These are phyloP conservation scores for Kodamaea plutei DNA, from an alignment of 1,139 yeast species.

Conservation along the genomic window DNA sequence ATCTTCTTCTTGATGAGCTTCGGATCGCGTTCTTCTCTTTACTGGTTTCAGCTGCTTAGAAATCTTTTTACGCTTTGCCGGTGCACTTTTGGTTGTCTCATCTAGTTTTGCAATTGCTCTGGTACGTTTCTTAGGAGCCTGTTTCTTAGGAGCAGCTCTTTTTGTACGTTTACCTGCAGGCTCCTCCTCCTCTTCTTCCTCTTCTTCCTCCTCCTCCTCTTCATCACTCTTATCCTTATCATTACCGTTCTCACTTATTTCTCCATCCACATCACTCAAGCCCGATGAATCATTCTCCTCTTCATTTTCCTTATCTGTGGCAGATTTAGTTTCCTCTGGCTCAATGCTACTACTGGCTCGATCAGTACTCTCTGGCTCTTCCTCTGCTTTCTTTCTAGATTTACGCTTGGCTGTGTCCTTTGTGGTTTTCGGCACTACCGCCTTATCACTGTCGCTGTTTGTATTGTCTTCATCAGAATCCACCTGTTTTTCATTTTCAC, in stretches of 20 bases:
- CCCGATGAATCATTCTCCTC: constrained; percentile 7
- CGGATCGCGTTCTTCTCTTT: constrained; percentile 9
- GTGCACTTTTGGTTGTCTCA: constrained; percentile 6
- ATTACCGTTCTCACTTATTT: constrained; percentile 10
- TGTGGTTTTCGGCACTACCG: not conserved
- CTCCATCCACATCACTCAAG: constrained; percentile 10
- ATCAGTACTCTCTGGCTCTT: not conserved
- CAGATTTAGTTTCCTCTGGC: not conserved
- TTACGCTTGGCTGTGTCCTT: too few species aligned
- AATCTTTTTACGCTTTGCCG: constrained; percentile 6
- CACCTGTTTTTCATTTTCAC: too few species aligned
- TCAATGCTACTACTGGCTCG: not conserved
- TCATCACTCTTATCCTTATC: constrained; percentile 9
- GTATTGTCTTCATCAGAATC: too few species aligned
- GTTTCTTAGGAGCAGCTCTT: constrained; percentile 5
- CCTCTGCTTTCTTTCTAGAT: not conserved
- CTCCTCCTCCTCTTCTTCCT: constrained; percentile 2
- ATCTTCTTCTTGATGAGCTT: constrained; percentile 4
- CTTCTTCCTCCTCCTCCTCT: constrained; percentile 3
- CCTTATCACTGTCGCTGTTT: not conserved
- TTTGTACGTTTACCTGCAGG: constrained; percentile 1
- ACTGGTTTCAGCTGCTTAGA: constrained; percentile 1
- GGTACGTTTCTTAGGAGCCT: constrained; percentile 12
- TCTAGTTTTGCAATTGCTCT: constrained; percentile 12
- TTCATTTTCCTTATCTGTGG: constrained; percentile 1